Evolutionary conservation across 768 basidiomycete species (phyloP).

Genomic region (Mycena crocata): DNA sequence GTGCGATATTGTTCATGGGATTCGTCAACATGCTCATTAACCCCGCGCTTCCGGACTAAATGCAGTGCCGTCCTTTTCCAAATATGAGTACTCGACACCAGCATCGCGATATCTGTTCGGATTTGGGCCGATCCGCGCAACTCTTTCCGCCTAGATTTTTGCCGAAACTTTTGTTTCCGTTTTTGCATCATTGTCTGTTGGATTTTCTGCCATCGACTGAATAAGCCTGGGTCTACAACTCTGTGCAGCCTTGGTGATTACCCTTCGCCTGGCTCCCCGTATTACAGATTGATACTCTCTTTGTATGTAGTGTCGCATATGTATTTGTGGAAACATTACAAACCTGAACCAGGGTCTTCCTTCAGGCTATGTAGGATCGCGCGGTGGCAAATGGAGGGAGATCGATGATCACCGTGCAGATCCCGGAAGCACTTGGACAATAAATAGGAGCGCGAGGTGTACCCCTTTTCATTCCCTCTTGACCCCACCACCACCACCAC

Average conservation of each 20-base stretch:
- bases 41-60: constrained; percentile 27
- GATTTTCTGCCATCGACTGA: too few species aligned
- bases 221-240: too few species aligned
- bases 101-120: not conserved
- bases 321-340: too few species aligned
- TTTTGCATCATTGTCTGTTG: too few species aligned
- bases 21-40: constrained; percentile 26
- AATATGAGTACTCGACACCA: not conserved
- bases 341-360: not conserved
- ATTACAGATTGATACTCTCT: too few species aligned
- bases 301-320: too few species aligned
- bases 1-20: constrained; percentile 24
- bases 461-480: not conserved
- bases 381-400: too few species aligned
- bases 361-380: not conserved
- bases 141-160: not conserved
- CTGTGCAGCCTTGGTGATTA: too few species aligned
- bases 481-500: constrained; percentile 2
- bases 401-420: not conserved
- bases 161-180: too few species aligned
- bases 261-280: too few species aligned
- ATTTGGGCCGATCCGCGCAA: not conserved
- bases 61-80: not conserved
- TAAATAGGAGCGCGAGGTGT: not conserved
- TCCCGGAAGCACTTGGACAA: not conserved